Conservation (phyloP, 1,284 basidiomycete species). For the Naganishia liquefaciens region DNA sequence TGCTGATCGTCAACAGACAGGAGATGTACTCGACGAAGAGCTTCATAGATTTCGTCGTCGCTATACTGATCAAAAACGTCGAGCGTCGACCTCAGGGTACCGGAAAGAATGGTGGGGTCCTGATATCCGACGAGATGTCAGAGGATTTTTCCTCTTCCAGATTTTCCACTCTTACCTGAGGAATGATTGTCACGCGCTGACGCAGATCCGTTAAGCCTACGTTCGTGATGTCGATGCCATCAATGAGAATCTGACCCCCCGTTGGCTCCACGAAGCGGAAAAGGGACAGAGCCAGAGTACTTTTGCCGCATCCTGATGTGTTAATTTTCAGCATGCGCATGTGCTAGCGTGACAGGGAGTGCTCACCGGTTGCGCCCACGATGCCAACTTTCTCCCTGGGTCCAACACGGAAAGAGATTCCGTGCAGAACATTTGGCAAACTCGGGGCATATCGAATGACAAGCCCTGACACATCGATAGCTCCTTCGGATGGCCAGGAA, state of each 20-base stretch:
- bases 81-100: slow-evolving; percentile 79
- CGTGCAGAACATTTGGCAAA: slow-evolving; percentile 81
- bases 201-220: slow-evolving; percentile 73
- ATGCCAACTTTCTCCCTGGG: slow-evolving; percentile 76
- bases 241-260: slow-evolving; percentile 77
- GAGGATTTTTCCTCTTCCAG: neutral
- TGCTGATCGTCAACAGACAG: slow-evolving; percentile 58
- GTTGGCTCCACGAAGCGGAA: slow-evolving; percentile 93
- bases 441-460: slow-evolving; percentile 79
- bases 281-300: slow-evolving; percentile 85
- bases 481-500: slow-evolving; percentile 76
- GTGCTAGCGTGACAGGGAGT: slow-evolving; percentile 32
- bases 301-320: slow-evolving; percentile 65
- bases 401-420: slow-evolving; percentile 72
- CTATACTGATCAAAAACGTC: slow-evolving; percentile 88
- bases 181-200: slow-evolving; percentile 79
- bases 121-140: slow-evolving; percentile 55
- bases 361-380: slow-evolving; percentile 78
- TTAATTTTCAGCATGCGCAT: slow-evolving; percentile 39
- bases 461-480: slow-evolving; percentile 70
- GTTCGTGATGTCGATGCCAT: slow-evolving; percentile 74
- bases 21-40: slow-evolving; percentile 81
- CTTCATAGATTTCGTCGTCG: slow-evolving; percentile 82
- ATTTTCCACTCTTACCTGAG: slow-evolving; percentile 46
- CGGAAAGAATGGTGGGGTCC: slow-evolving; percentile 86